These are phyloP conservation scores for Kwoniella sp. DNA, from an alignment of 768 basidiomycete species.

Conservation along the genomic window DNA sequence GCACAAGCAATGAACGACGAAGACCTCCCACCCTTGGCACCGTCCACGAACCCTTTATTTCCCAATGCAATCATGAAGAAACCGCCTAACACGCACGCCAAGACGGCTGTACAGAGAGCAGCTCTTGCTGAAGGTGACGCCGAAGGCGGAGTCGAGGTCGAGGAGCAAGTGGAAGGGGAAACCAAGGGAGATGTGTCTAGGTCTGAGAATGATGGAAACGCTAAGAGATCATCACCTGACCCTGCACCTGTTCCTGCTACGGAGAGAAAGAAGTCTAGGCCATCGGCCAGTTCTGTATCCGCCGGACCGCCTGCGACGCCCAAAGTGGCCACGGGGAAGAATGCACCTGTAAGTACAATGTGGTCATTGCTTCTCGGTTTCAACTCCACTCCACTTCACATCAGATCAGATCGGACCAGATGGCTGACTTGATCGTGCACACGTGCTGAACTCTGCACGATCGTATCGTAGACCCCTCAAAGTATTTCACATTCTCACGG, in stretches of 20 bases:
- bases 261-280: not conserved
- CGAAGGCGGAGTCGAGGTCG: not conserved
- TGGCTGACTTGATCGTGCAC: not conserved
- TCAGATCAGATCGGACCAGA: no score
- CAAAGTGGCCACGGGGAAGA: slow-evolving; percentile 33
- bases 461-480: not conserved
- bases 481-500: slow-evolving; percentile 25
- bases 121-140: not conserved
- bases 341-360: slow-evolving; percentile 31
- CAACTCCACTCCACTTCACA: no score
- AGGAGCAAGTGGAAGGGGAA: not conserved
- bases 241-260: slow-evolving; percentile 11
- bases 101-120: slow-evolving; percentile 16
- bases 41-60: slow-evolving; percentile 49
- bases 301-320: slow-evolving; percentile 15
- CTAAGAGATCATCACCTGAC: slow-evolving; percentile 2
- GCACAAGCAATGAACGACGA: slow-evolving; percentile 24
- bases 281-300: not conserved
- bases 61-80: slow-evolving; percentile 48
- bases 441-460: not conserved
- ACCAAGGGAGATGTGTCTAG: no score
- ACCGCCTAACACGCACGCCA: slow-evolving; percentile 46
- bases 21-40: slow-evolving; percentile 37
- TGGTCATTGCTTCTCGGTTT: no score
- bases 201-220: not conserved